Percentiles rank a stretch among this genome's conserved stretches.
These are phyloP conservation scores for Spathaspora girioi DNA, from an alignment of 805 yeast species.

Conservation along the genomic window DNA sequence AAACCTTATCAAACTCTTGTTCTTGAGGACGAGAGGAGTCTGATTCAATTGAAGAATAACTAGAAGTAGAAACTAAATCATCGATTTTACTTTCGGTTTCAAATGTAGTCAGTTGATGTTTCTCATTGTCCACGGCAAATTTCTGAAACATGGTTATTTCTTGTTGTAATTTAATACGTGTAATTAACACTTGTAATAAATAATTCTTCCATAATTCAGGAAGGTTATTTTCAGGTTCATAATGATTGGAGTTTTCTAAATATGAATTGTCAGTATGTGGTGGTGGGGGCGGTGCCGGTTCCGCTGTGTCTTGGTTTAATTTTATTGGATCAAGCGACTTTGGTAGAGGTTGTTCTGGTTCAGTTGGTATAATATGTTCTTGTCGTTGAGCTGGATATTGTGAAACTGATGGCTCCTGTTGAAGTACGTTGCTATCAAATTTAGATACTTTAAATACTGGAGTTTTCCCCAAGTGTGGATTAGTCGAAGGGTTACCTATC, in stretches of 20 bases:
- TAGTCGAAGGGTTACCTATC: slow-evolving; percentile 13
- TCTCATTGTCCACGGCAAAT: slow-evolving; percentile 4
- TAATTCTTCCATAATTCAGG: slow-evolving; percentile 30
- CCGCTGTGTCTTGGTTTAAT: neutral
- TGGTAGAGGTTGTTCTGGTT: neutral
- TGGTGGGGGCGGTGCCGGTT: slow-evolving; percentile 14
- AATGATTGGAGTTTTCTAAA: neutral
- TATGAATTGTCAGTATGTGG: slow-evolving; percentile 13
- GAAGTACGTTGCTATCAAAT: slow-evolving; percentile 14
- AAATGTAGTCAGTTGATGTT: neutral
- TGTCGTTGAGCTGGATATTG: too few species aligned
- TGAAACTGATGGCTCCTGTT: neutral
- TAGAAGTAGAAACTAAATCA: slow-evolving; percentile 1
- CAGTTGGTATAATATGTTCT: too few species aligned
- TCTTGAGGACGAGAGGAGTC: slow-evolving; percentile 3
- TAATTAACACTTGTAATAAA: slow-evolving; percentile 29
- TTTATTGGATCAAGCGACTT: neutral
- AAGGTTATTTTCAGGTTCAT: neutral
- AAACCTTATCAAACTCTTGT: slow-evolving; percentile 23
- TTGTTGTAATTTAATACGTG: slow-evolving; percentile 37
- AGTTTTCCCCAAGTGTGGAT: slow-evolving; percentile 24
- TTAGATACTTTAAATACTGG: slow-evolving; percentile 12
- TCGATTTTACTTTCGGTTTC: neutral
- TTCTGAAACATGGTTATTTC: slow-evolving; percentile 35
- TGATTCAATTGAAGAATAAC: neutral